These are phyloP conservation scores for Daedaleopsis nitida DNA, from an alignment of 768 basidiomycete species.

Conservation along the genomic window DNA sequence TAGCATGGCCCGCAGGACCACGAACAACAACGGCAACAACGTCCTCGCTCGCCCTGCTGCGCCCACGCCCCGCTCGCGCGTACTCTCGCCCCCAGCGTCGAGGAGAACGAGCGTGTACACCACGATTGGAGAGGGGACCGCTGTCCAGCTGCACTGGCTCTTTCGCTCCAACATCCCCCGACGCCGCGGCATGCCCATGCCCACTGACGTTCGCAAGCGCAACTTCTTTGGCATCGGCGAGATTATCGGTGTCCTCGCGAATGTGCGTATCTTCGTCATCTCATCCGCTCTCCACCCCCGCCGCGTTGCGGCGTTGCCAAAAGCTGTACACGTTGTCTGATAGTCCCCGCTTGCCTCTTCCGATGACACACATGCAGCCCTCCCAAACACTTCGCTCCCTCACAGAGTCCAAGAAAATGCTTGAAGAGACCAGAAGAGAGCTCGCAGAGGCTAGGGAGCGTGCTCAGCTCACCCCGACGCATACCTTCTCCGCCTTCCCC, in stretches of 20 bases:
- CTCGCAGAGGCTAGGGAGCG: constrained; percentile 69
- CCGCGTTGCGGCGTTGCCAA: constrained; percentile 1
- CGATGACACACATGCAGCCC: constrained; percentile 48
- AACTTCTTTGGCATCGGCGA: constrained; percentile 83
- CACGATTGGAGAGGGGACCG: constrained; percentile 20
- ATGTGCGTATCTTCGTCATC: constrained; percentile 47
- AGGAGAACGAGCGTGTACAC: constrained; percentile 32
- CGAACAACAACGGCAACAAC: constrained; percentile 16
- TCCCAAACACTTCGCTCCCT: constrained; percentile 78
- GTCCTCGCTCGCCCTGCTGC: constrained; percentile 15
- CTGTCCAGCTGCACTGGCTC: constrained; percentile 61
- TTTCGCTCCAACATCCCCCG: constrained; percentile 72
- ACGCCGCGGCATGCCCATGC: constrained; percentile 62
- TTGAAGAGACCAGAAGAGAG: constrained; percentile 79
- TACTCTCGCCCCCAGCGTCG: constrained; percentile 30
- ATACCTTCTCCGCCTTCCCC: constrained; percentile 77
- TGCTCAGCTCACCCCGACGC: constrained; percentile 66
- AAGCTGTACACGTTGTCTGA: constrained; percentile 14
- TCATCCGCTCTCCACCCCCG: constrained; percentile 5
- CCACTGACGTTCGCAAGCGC: constrained; percentile 62
- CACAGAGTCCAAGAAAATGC: constrained; percentile 71
- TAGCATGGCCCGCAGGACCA: constrained; percentile 24
- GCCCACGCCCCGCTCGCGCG: constrained; percentile 23
- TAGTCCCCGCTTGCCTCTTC: constrained; percentile 10
- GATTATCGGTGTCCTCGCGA: constrained; percentile 71